A percentile compares a stretch with the other conserved stretches of the same genome.
These are phyloP conservation scores for Pythium volutum DNA, from an alignment of 352 stramenopile genomes.

Conservation along the genomic window DNA sequence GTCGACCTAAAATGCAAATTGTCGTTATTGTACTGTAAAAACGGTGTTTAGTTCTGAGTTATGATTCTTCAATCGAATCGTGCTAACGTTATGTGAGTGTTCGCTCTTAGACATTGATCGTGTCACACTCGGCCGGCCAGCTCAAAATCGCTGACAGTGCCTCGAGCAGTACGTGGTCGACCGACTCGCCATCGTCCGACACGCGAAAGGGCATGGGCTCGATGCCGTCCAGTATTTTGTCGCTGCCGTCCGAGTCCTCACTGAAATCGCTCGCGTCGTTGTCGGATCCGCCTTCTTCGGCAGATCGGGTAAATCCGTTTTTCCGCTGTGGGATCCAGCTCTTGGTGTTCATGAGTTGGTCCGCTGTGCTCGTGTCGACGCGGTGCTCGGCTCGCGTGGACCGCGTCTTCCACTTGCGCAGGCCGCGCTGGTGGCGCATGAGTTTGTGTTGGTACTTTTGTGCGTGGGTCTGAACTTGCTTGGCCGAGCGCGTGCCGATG, in stretches of 20 bases:
- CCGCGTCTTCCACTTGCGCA: slow-evolving; percentile 26
- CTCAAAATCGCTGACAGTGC: not conserved
- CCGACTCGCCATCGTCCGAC: not conserved
- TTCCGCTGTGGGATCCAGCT: slow-evolving; percentile 24
- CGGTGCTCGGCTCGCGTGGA: slow-evolving; percentile 36
- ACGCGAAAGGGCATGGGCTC: slow-evolving; percentile 1
- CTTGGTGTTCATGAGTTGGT: slow-evolving; percentile 9
- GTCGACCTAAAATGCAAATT: too few relatives aligned
- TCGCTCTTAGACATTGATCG: not conserved
- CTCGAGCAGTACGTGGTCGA: not conserved
- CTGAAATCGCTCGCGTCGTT: not conserved
- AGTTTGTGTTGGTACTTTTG: slow-evolving; percentile 87
- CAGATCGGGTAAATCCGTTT: slow-evolving; percentile 29
- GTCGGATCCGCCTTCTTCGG: not conserved
- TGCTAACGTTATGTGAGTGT: not conserved
- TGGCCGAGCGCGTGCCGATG: slow-evolving; percentile 73
- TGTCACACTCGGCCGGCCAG: not conserved
- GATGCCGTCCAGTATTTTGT: not conserved
- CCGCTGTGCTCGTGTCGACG: slow-evolving; percentile 12
- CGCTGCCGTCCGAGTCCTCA: slow-evolving; percentile 1
- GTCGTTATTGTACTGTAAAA: too few relatives aligned
- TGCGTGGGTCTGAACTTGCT: slow-evolving; percentile 77
- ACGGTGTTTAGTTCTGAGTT: too few relatives aligned
- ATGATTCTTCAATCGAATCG: too few relatives aligned
- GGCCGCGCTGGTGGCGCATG: slow-evolving; percentile 44